phyloP scores from a whole-genome alignment of 2,329 filamentous ascomycete species.

The Davidsoniella australis region DNA sequence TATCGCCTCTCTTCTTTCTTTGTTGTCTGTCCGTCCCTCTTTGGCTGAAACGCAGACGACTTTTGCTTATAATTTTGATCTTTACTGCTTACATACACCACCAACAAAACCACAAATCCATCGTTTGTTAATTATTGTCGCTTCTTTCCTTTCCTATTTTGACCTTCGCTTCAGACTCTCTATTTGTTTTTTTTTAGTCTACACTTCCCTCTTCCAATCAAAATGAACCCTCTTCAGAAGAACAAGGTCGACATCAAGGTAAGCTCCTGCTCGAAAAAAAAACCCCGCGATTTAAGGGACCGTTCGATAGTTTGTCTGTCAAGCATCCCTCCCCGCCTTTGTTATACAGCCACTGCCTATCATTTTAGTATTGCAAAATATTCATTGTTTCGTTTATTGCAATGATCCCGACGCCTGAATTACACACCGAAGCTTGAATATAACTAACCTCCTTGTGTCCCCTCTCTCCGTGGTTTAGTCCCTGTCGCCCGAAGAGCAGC shows the following conservation, averaged over 20 bases:
- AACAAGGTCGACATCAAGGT: slow-evolving; percentile 97
- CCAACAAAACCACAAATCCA: not conserved
- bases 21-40: not conserved
- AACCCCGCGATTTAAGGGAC: slow-evolving; percentile 2
- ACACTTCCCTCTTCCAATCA: slow-evolving; percentile 17
- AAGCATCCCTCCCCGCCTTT: slow-evolving; percentile 1
- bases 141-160: not conserved
- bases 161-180: not conserved
- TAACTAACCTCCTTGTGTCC: slow-evolving; percentile 9
- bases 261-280: slow-evolving; percentile 24
- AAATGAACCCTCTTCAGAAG: slow-evolving; percentile 92
- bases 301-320: not conserved
- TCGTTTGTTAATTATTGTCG: not conserved
- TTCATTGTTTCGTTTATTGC: not conserved
- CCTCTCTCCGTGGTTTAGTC: slow-evolving; percentile 37
- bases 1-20: not conserved
- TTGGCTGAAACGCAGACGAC: not conserved
- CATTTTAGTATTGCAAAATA: not conserved
- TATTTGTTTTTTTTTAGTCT: not conserved
- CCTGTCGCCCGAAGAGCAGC: slow-evolving; percentile 85
- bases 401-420: not conserved
- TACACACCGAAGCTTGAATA: too few species aligned
- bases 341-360: not conserved
- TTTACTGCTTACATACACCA: not conserved
- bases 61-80: not conserved